A percentile compares a stretch with the other conserved stretches of the same genome.
phyloP scores from a whole-genome alignment of 2,329 filamentous ascomycete species.

The Aspergillus jensenii region DNA sequence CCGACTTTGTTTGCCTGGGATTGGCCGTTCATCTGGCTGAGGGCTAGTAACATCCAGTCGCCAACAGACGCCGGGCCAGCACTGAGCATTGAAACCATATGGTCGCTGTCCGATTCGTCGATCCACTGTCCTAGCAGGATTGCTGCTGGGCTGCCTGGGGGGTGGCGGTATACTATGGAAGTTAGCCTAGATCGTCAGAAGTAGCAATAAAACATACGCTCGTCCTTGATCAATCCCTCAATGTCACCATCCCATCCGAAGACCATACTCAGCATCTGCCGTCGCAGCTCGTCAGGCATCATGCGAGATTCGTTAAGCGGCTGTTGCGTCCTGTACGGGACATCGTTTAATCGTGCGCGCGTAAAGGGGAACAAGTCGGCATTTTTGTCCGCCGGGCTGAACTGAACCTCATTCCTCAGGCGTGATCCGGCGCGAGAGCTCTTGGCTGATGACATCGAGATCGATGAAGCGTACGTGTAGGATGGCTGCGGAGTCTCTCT shows the following conservation, averaged over 20 bases:
- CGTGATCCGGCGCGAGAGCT: conserved; percentile 59
- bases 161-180: conserved; percentile 64
- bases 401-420: conserved; percentile 75
- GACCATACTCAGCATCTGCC: conserved; percentile 88
- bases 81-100: conserved; percentile 71
- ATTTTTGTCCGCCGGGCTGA: conserved; percentile 72
- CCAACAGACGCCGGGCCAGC: conserved; percentile 87
- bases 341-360: conserved; percentile 74
- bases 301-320: conserved; percentile 58
- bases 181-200: not conserved
- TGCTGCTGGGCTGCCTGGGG: conserved; percentile 69
- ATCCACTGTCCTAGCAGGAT: conserved; percentile 92
- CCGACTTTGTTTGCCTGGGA: conserved; percentile 86
- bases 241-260: conserved; percentile 94
- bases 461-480: conserved; percentile 40
- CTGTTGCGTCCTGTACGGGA: conserved; percentile 73
- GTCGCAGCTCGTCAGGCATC: conserved; percentile 74
- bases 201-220: conserved; percentile 52
- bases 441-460: conserved; percentile 50
- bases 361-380: conserved; percentile 86
- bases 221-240: conserved; percentile 77
- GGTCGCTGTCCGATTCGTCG: conserved; percentile 76
- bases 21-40: conserved; percentile 80
- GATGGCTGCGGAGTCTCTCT: conserved; percentile 41
- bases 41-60: conserved; percentile 94